Conservation (phyloP, 1,284 basidiomycete genomes). For the Cutaneotrichosporon cyanovorans region DNA sequence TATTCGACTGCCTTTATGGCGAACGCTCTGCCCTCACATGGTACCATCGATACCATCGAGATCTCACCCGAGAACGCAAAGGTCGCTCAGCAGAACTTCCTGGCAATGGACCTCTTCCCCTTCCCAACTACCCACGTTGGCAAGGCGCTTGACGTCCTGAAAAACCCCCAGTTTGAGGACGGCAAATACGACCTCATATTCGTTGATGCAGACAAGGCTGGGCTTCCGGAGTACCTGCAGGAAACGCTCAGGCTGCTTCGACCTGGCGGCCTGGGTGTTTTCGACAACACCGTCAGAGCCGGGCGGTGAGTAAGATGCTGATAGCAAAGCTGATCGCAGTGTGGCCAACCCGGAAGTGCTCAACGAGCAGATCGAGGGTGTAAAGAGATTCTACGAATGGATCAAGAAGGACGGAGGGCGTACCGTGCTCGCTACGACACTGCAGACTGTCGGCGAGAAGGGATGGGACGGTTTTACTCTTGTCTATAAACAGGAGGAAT, state of each 20-base stretch:
- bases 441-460: slow-evolving; percentile 41
- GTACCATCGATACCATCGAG: slow-evolving; percentile 41
- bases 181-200: slow-evolving; percentile 38
- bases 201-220: slow-evolving; percentile 39
- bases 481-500: slow-evolving; percentile 21
- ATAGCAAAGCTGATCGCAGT: not conserved
- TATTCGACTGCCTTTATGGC: slow-evolving; percentile 37
- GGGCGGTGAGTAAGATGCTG: slow-evolving; percentile 28
- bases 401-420: slow-evolving; percentile 34
- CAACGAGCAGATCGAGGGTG: slow-evolving; percentile 20
- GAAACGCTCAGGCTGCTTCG: slow-evolving; percentile 29
- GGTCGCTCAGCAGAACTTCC: slow-evolving; percentile 32
- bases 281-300: slow-evolving; percentile 34
- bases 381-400: slow-evolving; percentile 40
- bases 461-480: slow-evolving; percentile 36
- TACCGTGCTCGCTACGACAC: slow-evolving; percentile 30
- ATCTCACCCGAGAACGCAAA: slow-evolving; percentile 26
- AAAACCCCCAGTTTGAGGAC: slow-evolving; percentile 15
- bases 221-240: slow-evolving; percentile 30
- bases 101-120: slow-evolving; percentile 34
- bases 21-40: slow-evolving; percentile 27
- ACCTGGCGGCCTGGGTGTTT: slow-evolving; percentile 33
- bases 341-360: slow-evolving; percentile 18
- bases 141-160: slow-evolving; percentile 26
- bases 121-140: slow-evolving; percentile 38